A percentile compares a stretch with the other conserved stretches of the same genome.
phyloP scores from a whole-genome alignment of 805 yeast genomes.

The Candida khao-thaluensis region DNA sequence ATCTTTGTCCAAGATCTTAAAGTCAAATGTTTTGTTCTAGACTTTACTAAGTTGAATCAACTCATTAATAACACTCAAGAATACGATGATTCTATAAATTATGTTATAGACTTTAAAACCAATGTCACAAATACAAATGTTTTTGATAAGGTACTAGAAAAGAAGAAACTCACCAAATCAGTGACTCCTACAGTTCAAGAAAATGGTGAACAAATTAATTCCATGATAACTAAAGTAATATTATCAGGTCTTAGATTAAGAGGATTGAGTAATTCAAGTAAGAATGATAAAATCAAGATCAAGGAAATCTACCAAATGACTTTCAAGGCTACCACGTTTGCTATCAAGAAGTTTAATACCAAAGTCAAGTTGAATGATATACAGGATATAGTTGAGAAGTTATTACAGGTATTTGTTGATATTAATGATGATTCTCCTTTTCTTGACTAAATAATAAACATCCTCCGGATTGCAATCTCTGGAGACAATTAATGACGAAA shows the following conservation, averaged over 20 bases:
- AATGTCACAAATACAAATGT: slow-evolving; percentile 18
- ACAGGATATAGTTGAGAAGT: slow-evolving; percentile 40
- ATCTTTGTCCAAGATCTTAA: slow-evolving; percentile 10
- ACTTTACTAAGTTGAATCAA: slow-evolving; percentile 7
- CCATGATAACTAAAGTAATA: slow-evolving; percentile 32
- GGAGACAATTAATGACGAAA: too few relatives aligned
- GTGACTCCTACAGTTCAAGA: slow-evolving; percentile 20
- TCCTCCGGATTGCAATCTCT: too few relatives aligned
- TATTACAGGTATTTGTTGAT: slow-evolving; percentile 38
- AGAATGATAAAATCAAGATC: slow-evolving; percentile 34
- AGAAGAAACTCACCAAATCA: slow-evolving; percentile 17
- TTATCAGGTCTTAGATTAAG: slow-evolving; percentile 43
- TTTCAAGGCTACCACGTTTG: slow-evolving; percentile 35
- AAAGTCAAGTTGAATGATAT: slow-evolving; percentile 28
- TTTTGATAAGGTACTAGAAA: slow-evolving; percentile 37
- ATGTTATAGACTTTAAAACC: slow-evolving; percentile 11
- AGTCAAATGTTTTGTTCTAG: slow-evolving; percentile 12
- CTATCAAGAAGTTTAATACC: slow-evolving; percentile 33
- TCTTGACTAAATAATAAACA: neutral
- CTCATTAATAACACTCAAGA: neutral
- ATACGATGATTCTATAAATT: slow-evolving; percentile 2
- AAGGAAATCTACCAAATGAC: slow-evolving; percentile 45
- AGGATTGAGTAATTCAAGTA: slow-evolving; percentile 27
- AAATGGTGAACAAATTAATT: slow-evolving; percentile 31
- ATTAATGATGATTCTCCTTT: slow-evolving; percentile 12